Evolutionary conservation across 176 grass and related monocot genomes (phyloP), one percentile per base, ranked within the genome.

Genomic region (Chrysopogon serrulatus): DNA sequence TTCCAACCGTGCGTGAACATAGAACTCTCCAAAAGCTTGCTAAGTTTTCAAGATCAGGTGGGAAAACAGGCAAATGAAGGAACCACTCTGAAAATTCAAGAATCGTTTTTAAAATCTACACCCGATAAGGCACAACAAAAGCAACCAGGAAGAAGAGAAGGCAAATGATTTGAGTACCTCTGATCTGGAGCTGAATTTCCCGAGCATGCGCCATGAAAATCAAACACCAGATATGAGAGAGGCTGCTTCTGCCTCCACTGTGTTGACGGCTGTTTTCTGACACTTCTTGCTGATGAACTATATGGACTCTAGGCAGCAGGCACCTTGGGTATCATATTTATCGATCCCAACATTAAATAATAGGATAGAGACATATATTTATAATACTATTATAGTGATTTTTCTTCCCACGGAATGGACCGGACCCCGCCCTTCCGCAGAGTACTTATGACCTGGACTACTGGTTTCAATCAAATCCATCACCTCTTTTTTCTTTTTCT

Each of bases 101-200:
- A 35, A 14, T 10, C 5, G 14, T 26, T n/a, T 36, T 9, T 3
- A 41, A 9, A 40, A 15, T 63, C 18, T 10, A 10, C 30, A 81
- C 37, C 51, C 5, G 15, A 33, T 18, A 16, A 80, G 57, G 31
- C 69, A 1, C 2, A 10, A 39, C 30, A 10, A 70, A 42, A 23
- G 5, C 31, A 36, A 48, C 16, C 0, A 31, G 19, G 31, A 5
- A 72, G 59, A 32, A 35, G 3, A 27, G 28, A 48, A 27, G 10
- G 13, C 0, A n/a, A 17, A 43, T 8, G 24, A 28, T 10, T 13
- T 45, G 5, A 24, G 27, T 40, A 94, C 92, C 90, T 92, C 49
- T 76, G 59, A 84, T 78, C 4, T 89, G 84, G 33, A 94, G 86
- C 79, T 90, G 84, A 71, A 90, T 76, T 85, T 94, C 84, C 34